These are phyloP conservation scores for Fusarium sp. DNA, from an alignment of 2,329 filamentous ascomycete species.

Conservation along the genomic window DNA sequence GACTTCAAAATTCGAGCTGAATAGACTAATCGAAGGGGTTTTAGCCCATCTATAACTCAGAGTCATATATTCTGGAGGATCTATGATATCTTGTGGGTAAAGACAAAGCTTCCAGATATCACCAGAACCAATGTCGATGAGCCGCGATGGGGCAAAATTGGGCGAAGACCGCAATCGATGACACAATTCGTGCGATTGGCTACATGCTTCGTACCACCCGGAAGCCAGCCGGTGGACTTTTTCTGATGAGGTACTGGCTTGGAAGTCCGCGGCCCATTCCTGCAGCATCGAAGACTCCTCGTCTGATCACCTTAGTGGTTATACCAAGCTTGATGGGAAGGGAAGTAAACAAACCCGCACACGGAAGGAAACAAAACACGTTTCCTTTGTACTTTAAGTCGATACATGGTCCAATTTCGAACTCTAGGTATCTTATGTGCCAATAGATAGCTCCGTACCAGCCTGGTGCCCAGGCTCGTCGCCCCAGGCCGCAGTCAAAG, in stretches of 20 bases:
- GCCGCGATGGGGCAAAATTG: not conserved
- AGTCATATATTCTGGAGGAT: not conserved
- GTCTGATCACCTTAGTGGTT: not conserved
- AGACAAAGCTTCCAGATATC: not conserved
- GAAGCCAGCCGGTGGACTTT: not conserved
- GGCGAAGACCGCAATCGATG: not conserved
- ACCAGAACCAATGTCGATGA: not conserved
- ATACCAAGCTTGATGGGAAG: not conserved
- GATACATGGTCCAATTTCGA: fast-evolving
- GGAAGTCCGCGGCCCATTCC: fast-evolving
- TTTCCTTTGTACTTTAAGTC: not conserved
- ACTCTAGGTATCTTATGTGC: not conserved
- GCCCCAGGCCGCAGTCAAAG: not conserved
- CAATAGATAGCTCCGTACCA: not conserved
- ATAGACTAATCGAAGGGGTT: not conserved
- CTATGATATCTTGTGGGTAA: not conserved
- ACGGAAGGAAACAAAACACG: not conserved
- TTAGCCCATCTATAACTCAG: not conserved
- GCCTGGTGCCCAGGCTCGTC: not conserved
- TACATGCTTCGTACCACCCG: not conserved
- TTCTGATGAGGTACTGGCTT: not conserved
- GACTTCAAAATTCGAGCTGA: not conserved
- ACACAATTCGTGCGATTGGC: not conserved
- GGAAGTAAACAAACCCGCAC: not conserved
- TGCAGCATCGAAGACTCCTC: not conserved